phyloP scores from a whole-genome alignment of 2,329 filamentous ascomycete species.

The Raffaelea ambrosiae region DNA sequence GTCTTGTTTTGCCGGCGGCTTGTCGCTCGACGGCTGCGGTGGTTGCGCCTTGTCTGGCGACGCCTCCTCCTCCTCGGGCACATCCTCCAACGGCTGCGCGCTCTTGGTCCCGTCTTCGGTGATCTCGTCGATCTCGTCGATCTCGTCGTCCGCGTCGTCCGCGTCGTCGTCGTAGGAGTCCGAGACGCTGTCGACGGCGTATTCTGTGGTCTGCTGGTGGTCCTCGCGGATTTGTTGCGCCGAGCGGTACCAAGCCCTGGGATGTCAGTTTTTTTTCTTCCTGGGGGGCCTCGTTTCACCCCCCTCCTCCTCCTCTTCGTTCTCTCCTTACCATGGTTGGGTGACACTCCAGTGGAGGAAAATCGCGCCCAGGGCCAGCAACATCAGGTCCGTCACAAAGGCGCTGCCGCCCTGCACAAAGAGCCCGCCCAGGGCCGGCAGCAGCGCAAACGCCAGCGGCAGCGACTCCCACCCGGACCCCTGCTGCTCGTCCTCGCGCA shows the following conservation, averaged over 20 bases:
- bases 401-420: conserved; percentile 78
- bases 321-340: conserved; percentile 73
- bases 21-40: not conserved
- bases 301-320: too few relatives aligned
- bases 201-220: conserved; percentile 34
- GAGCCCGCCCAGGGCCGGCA: conserved; percentile 78
- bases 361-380: conserved; percentile 70
- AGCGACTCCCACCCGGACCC: conserved; percentile 67
- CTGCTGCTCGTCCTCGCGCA: conserved; percentile 38
- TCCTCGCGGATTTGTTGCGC: conserved; percentile 54
- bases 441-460: conserved; percentile 73
- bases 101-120: not conserved
- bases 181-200: conserved; percentile 34
- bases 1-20: not conserved
- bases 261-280: not conserved
- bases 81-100: conserved; percentile 25
- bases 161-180: conserved; percentile 20
- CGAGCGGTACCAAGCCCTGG: conserved; percentile 65
- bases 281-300: too few relatives aligned
- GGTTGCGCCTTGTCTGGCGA: too few relatives aligned
- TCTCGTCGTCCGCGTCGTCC: conserved; percentile 6
- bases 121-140: not conserved
- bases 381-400: conserved; percentile 75
- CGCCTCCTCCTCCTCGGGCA: conserved; percentile 33
- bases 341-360: conserved; percentile 91